Evolutionary conservation across 164 flowering plant species (phyloP).

Genomic region (Cinnamomum chago): DNA sequence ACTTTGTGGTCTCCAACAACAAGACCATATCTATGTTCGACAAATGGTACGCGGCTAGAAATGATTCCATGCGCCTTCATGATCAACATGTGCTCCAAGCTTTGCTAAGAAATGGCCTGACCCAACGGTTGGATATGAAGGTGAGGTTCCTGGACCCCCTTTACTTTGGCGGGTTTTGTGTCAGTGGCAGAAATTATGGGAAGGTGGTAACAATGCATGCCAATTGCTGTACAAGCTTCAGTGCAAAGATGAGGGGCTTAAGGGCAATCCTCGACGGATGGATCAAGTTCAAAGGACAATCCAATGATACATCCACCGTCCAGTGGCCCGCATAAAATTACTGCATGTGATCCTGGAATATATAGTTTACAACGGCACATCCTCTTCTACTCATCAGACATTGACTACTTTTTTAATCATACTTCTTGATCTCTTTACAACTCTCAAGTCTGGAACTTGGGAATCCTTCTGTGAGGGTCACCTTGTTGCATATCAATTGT

Average conservation of each 20-base stretch:
- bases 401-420: too few species aligned
- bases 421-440: too few species aligned
- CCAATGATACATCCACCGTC: not conserved
- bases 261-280: conserved; percentile 39
- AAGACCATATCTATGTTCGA: conserved; percentile 44
- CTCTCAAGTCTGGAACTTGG: too few species aligned
- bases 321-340: conserved; percentile 16
- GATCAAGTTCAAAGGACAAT: conserved; percentile 26
- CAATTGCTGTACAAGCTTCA: conserved; percentile 55
- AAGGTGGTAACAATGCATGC: conserved; percentile 58
- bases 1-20: conserved; percentile 15
- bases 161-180: conserved; percentile 65
- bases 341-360: conserved; percentile 21
- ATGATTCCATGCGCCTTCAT: conserved; percentile 42
- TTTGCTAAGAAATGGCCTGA: conserved; percentile 22
- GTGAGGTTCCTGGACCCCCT: conserved; percentile 36
- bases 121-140: conserved; percentile 19
- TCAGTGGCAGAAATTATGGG: conserved; percentile 33
- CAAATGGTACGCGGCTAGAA: conserved; percentile 43
- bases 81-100: conserved; percentile 63
- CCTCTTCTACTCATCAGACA: too few species aligned
- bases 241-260: conserved; percentile 48
- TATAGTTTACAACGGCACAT: not conserved
- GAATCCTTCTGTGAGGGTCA: too few species aligned
- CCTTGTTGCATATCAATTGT: too few species aligned